These are phyloP conservation scores for Suhomyces guaymorum DNA, from an alignment of 1,139 yeast species.

Conservation along the genomic window DNA sequence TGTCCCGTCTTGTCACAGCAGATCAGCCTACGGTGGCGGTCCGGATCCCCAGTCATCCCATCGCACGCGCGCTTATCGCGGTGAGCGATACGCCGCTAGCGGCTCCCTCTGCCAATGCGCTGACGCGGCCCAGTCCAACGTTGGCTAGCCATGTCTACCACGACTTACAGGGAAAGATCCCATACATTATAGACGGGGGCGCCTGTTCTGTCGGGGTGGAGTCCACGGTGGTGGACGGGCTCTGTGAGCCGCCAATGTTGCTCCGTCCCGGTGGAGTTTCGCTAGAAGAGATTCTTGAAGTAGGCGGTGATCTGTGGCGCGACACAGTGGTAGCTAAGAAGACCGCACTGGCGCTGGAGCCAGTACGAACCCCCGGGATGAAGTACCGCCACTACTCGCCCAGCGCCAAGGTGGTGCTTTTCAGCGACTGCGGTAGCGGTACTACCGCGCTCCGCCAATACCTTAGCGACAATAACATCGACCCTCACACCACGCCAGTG, in stretches of 20 bases:
- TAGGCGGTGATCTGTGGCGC: constrained; percentile 69
- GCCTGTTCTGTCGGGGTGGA: constrained; percentile 89
- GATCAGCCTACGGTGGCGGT: constrained; percentile 90
- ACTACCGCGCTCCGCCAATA: constrained; percentile 29
- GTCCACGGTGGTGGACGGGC: constrained; percentile 90
- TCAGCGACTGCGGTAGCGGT: constrained; percentile 54
- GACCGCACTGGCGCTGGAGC: constrained; percentile 63
- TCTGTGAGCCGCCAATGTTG: constrained; percentile 79
- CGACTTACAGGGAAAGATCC: constrained; percentile 80
- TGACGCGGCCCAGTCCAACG: constrained; percentile 94
- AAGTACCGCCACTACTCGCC: constrained; percentile 96
- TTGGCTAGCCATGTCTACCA: constrained; percentile 78
- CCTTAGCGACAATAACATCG: constrained; percentile 20
- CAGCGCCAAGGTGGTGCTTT: constrained; percentile 75
- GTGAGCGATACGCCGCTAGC: constrained; percentile 89
- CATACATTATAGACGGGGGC: constrained; percentile 88
- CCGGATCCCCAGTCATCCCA: constrained; percentile 80
- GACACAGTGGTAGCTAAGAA: constrained; percentile 63
- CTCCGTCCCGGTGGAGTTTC: constrained; percentile 94
- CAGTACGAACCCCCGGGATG: constrained; percentile 96
- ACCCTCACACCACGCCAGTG: constrained; percentile 24
- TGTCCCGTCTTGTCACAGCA: constrained; percentile 79
- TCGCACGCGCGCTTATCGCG: constrained; percentile 88
- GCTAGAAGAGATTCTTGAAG: constrained; percentile 62
- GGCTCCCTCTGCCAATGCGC: constrained; percentile 97